A percentile compares a stretch with the other conserved stretches of the same genome.
These are phyloP conservation scores for Rhodotorula taiwanensis DNA, from an alignment of 768 basidiomycete genomes.

Conservation along the genomic window DNA sequence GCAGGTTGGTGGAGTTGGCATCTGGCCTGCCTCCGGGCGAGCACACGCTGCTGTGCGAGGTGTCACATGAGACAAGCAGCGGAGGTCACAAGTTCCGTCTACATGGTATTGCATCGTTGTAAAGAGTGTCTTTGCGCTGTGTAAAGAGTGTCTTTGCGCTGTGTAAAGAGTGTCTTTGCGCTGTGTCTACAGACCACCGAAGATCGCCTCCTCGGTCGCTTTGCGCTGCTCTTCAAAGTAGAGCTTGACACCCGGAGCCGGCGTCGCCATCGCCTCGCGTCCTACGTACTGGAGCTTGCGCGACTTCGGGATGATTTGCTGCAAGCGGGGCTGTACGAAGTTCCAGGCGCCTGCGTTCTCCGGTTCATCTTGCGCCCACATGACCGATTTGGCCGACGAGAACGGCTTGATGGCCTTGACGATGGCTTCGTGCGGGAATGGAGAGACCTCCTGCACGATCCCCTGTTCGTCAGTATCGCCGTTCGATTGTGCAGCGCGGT, in stretches of 20 bases:
- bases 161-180: too few relatives aligned
- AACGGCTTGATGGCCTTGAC: slow-evolving; percentile 52
- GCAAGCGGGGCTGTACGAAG: slow-evolving; percentile 59
- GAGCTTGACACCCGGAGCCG: slow-evolving; percentile 68
- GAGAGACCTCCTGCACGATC: slow-evolving; percentile 79
- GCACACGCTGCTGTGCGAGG: slow-evolving; percentile 26
- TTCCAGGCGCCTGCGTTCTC: slow-evolving; percentile 75
- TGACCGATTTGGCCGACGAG: slow-evolving; percentile 44
- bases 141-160: too few relatives aligned
- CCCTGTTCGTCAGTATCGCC: too few relatives aligned
- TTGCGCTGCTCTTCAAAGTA: slow-evolving; percentile 62
- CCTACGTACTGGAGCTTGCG: slow-evolving; percentile 51
- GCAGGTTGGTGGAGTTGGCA: slow-evolving; percentile 13
- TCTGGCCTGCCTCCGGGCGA: neutral
- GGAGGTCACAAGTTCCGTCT: slow-evolving; percentile 16
- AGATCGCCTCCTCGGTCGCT: slow-evolving; percentile 56
- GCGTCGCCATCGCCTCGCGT: slow-evolving; percentile 63
- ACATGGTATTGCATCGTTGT: slow-evolving; percentile 16
- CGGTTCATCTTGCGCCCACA: slow-evolving; percentile 83
- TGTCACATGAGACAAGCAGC: neutral
- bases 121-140: neutral
- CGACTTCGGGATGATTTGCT: slow-evolving; percentile 50
- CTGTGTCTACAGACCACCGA: slow-evolving; percentile 41
- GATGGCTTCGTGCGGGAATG: slow-evolving; percentile 69
- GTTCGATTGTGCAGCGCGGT: too few relatives aligned